These are phyloP conservation scores for Somion occarium DNA, from an alignment of 1,284 basidiomycete genomes.

Conservation along the genomic window DNA sequence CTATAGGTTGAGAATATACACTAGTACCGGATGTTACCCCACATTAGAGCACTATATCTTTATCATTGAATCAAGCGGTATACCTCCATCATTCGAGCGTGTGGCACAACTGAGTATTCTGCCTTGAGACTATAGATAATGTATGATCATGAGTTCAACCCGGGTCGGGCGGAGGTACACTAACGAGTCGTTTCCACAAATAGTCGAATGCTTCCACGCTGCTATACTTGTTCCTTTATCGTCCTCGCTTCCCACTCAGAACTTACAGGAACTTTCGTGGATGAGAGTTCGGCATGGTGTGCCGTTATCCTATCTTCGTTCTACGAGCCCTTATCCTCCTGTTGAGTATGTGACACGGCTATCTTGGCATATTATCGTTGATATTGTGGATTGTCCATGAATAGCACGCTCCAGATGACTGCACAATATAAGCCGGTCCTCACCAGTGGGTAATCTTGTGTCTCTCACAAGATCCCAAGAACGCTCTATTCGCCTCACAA, in stretches of 20 bases:
- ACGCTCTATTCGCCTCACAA: not conserved
- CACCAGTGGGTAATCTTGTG: not conserved
- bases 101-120: too few relatives aligned
- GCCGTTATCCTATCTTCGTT: not conserved
- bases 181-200: not conserved
- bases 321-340: not conserved
- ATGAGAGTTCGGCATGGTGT: not conserved
- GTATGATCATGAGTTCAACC: too few relatives aligned
- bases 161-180: not conserved
- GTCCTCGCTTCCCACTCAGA: not conserved
- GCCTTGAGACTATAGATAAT: too few relatives aligned
- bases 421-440: not conserved
- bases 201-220: not conserved
- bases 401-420: not conserved
- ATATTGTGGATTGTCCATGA: not conserved
- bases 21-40: not conserved
- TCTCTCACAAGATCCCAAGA: not conserved
- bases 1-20: slow-evolving; percentile 41
- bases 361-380: not conserved
- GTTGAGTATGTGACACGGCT: not conserved
- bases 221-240: not conserved
- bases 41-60: not conserved
- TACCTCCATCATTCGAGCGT: too few relatives aligned
- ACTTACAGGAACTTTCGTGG: not conserved
- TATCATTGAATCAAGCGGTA: too few relatives aligned